Evolutionary conservation across 495 filamentous ascomycete species (phyloP).

Genomic region (Apiosordaria backusii): DNA sequence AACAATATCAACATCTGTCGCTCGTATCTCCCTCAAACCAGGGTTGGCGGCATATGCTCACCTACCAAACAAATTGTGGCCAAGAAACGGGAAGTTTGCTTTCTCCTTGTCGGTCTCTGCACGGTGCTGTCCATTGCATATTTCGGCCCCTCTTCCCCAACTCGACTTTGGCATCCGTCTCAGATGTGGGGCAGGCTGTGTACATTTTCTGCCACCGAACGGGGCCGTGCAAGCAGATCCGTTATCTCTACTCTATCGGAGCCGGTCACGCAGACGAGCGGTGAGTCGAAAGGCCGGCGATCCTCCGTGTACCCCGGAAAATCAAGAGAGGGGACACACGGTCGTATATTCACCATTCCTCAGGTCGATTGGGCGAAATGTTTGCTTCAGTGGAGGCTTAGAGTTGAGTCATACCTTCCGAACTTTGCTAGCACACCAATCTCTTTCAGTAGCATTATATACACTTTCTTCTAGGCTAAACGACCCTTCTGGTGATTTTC

Average conservation of each 20-base stretch:
- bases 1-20: neutral
- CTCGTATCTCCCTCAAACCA: neutral
- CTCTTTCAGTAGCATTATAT: no score
- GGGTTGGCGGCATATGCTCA: neutral
- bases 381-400: neutral
- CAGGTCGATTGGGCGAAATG: neutral
- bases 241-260: slow-evolving; percentile 2
- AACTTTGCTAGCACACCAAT: neutral
- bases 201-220: neutral
- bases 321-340: neutral
- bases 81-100: neutral
- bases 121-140: slow-evolving; percentile 8
- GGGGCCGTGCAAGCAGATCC: slow-evolving; percentile 9
- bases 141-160: slow-evolving; percentile 9
- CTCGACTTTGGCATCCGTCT: neutral
- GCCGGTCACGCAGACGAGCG: slow-evolving; percentile 3
- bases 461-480: no score
- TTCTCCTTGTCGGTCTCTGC: neutral
- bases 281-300: neutral
- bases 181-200: slow-evolving; percentile 6
- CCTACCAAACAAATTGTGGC: neutral
- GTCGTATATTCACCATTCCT: neutral
- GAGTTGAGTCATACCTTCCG: neutral
- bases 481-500: no score
- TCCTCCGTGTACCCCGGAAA: neutral